Conservation (phyloP, 305 asterid genomes). For the Fraxinus paxiana region DNA sequence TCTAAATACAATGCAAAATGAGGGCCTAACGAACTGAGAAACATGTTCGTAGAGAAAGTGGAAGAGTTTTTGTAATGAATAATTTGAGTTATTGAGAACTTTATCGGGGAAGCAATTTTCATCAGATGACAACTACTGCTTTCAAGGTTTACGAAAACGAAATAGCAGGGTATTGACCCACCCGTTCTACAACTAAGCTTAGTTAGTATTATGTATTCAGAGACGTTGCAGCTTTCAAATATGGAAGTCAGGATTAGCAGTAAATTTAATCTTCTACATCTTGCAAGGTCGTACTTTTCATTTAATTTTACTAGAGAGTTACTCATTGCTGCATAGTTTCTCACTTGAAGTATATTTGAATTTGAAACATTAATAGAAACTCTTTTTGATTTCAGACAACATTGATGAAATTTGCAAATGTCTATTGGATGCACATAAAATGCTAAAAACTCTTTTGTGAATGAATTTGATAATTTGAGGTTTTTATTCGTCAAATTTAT, state of each 20-base stretch:
- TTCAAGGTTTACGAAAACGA: background rate
- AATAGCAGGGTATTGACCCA: background rate
- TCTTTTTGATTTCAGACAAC: background rate
- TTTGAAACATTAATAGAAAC: background rate
- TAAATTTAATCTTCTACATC: background rate
- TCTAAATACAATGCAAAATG: background rate
- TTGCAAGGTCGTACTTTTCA: background rate
- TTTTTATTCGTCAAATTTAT: background rate
- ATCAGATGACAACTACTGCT: background rate
- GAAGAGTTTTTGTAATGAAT: background rate
- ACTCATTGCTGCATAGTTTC: background rate
- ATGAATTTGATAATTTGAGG: background rate
- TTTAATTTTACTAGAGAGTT: background rate
- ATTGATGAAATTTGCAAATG: background rate
- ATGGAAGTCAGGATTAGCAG: background rate
- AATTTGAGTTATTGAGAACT: background rate
- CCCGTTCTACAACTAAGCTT: background rate
- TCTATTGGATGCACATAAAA: background rate
- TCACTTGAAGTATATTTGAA: background rate
- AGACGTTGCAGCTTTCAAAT: background rate
- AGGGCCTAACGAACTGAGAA: background rate
- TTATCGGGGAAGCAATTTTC: background rate
- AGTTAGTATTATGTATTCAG: background rate
- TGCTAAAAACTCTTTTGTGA: background rate
- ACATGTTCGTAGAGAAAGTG: background rate